Percentiles rank a stretch among this genome's conserved stretches.
These are phyloP conservation scores for Desmodesmus armatus DNA, from an alignment of 139 green algal genomes.

Conservation along the genomic window DNA sequence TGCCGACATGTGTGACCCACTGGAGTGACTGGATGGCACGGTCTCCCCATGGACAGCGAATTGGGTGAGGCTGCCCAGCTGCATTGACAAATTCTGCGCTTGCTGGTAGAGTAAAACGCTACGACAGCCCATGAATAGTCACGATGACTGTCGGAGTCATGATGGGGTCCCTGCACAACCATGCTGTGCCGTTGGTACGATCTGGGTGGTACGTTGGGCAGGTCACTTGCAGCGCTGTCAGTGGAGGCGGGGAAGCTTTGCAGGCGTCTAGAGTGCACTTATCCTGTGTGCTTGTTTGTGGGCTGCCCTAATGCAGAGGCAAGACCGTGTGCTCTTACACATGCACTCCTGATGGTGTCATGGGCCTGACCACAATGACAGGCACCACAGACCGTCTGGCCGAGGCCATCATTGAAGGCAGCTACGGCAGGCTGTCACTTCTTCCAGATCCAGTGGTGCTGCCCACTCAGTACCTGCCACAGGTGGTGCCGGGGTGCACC, in stretches of 20 bases:
- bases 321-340: conserved; percentile 63
- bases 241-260: too few relatives aligned
- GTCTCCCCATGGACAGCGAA: too few relatives aligned
- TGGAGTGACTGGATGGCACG: conserved; percentile 61
- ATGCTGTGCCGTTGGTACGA: too few relatives aligned
- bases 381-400: conserved; percentile 28
- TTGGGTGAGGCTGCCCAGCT: background rate
- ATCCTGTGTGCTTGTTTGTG: too few relatives aligned
- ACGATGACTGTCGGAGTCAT: too few relatives aligned
- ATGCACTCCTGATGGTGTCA: conserved; percentile 60
- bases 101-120: too few relatives aligned
- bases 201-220: too few relatives aligned
- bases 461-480: conserved; percentile 43
- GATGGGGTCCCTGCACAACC: too few relatives aligned
- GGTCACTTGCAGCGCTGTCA: too few relatives aligned
- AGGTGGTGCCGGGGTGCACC: background rate
- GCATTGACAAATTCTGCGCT: too few relatives aligned
- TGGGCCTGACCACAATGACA: conserved; percentile 44
- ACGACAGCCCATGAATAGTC: too few relatives aligned
- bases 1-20: conserved; percentile 59
- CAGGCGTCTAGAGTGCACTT: too few relatives aligned
- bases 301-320: background rate
- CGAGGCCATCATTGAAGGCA: conserved; percentile 52
- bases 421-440: conserved; percentile 66
- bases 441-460: conserved; percentile 52